Base-by-base conservation (phyloP, 2,329 filamentous ascomycete genomes). In the Botrytis galanthina region DNA sequence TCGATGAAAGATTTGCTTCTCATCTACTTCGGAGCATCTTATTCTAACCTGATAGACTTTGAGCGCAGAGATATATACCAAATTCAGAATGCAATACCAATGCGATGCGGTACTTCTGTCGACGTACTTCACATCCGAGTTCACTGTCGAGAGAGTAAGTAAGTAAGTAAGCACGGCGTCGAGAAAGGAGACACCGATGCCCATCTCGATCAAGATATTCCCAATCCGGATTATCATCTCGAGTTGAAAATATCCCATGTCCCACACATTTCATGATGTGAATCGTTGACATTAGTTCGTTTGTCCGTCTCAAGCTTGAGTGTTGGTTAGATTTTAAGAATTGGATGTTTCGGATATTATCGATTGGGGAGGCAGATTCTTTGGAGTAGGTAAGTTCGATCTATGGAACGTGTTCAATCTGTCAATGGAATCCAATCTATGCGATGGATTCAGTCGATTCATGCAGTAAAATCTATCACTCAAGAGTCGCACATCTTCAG, bases 281-380 rank as follows among this genome's bases (percentile, higher is more conserved):
- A 57, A 57, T 29, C 1, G 2, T 9, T 16, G 4, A 12, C 4
- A 20, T 2, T 26, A 2, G 20, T 37, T 7, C 26, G 4, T 60
- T 20, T 35, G 5, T 60, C 9, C 4, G 20, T 12, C 12, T 37
- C 2, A 0, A 14, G 10, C 20, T 60, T 37, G 20, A 14, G 14
- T 8, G 9, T 37, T 60, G 9, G 20, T 1, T 6, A 37, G 54
- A 60, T 16, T 54, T n/a, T 0, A 7, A 26, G 29, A 37, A 29
- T 54, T 29, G 3, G n/a, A 29, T 54, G 14, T 14, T 29, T 18
- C n/a, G n/a, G 3, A 18, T 54, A 6, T 54, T 16, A 3, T 54
- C n/a, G 7, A 3, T 4, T 18, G 3, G 1, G 22, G 9, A n/a
- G 12, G 8, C 18, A 8, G 2, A 16, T 39, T 39, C 2, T 26